Base-by-base conservation (phyloP, 164 flowering plant genomes). In the Saururus chinensis region DNA sequence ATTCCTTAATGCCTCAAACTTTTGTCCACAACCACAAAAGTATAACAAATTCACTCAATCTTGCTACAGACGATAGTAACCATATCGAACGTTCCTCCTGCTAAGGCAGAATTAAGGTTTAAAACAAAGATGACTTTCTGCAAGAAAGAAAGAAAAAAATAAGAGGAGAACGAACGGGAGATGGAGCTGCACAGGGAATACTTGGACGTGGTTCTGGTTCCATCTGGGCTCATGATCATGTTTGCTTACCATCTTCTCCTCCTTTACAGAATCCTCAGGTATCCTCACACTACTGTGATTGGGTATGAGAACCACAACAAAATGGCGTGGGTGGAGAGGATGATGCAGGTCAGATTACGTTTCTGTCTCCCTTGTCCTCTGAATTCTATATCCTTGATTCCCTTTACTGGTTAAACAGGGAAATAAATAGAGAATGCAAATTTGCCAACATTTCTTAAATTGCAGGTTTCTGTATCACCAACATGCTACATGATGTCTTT, bases 261-360 rank as follows among this genome's bases (percentile, higher is more conserved):
- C 10, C 76, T 86, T 30, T 74, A 82, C 65, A 79, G 80, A 74
- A 77, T 70, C 75, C 70, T 76, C 14, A 73, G 61, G 60, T 37
- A 11, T 56, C 79, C 84, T 1, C 58, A 80, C 1, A 79, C 80
- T 30, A 86, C 92, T 0, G 76, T 75, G 19, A 76, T 86, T 41
- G 96, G 96, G 51, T 82, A 70, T 62, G 89, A 89, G 72, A 84
- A 88, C 53, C 83, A 88, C 66, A 64, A 68, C 83, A 83, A 68
- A 70, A 79, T 51, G 66, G 81, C 77, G 51, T 86, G 96, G 96
- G 86, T 84, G 49, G 79, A 73, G 66, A 81, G 78, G 30, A 75
- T 81, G 73, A 62, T 80, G 81, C 81, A 86, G 89, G 87, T 83
- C 7, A 53, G 68, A 30, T 58, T 51, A 11, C 11, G 19, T 11